A percentile compares a stretch with the other conserved stretches of the same genome.
phyloP scores from a whole-genome alignment of 768 basidiomycete species.

The Suillus paluster region DNA sequence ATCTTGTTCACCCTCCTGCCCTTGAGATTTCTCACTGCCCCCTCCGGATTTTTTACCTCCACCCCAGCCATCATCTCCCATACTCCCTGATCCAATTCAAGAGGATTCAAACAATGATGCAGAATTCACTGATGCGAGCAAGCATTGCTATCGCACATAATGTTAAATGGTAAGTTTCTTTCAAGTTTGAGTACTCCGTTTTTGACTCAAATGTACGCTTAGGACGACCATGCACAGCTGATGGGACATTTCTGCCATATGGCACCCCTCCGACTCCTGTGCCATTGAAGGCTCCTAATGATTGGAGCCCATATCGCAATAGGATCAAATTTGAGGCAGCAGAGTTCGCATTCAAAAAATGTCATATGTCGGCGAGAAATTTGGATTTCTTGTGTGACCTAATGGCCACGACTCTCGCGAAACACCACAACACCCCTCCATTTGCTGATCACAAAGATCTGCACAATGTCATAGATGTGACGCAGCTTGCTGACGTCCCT shows the following conservation, averaged over 20 bases:
- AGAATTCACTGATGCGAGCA: background rate
- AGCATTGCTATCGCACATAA: background rate
- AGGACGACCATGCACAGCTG: slow-evolving; percentile 11
- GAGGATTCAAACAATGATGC: background rate
- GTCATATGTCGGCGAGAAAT: slow-evolving; percentile 24
- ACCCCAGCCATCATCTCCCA: background rate
- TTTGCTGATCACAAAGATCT: slow-evolving; percentile 27
- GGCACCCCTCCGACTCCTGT: slow-evolving; percentile 12
- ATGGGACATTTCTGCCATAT: slow-evolving; percentile 6
- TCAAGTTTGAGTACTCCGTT: background rate
- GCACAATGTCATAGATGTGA: slow-evolving; percentile 29
- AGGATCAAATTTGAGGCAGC: slow-evolving; percentile 24
- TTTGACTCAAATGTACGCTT: slow-evolving; percentile 1
- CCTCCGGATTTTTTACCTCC: background rate
- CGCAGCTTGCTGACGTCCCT: slow-evolving; percentile 26
- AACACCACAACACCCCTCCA: slow-evolving; percentile 22
- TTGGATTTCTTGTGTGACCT: slow-evolving; percentile 23
- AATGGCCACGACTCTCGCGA: slow-evolving; percentile 18
- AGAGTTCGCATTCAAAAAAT: slow-evolving; percentile 21
- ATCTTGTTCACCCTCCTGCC: background rate
- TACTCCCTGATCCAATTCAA: background rate
- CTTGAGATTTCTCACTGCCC: background rate
- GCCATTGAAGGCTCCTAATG: background rate
- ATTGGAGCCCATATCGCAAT: no score
- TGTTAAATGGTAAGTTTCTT: slow-evolving; percentile 5